Base-by-base conservation (phyloP, 305 asterid species). In the Rubia balearica region DNA sequence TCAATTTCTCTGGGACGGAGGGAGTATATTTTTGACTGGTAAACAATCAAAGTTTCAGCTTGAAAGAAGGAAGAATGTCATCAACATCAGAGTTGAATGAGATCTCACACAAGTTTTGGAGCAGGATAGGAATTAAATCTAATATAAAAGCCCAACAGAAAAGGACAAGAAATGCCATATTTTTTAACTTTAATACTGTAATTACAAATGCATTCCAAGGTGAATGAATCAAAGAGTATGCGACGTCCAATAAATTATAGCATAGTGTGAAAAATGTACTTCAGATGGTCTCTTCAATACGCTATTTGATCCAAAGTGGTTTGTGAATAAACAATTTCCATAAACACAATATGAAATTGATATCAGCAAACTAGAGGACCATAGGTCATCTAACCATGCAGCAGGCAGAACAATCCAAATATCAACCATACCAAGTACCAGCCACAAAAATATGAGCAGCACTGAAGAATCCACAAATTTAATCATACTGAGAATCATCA, bases 181-280 rank as follows among this genome's bases (percentile, higher is more conserved):
- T 19, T 33, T 11, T 36, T 48, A 63, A 61, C 22, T 53, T 48
- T 9, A 59, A 48, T 46, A 61, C n/a, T 68, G 49, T 7, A 42
- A n/a, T 41, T 59, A 33, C 36, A 33, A 30, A 48, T 5, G 27
- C 48, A 9, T 24, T 7, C 19, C 12, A 22, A 17, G 55, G 49
- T 22, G 30, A 7, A 67, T 22, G 69, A 74, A 60, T 65, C 64
- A 60, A 73, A 68, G 51, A 45, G 38, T 33, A 56, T 59, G 48
- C 21, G 43, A 4, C 13, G 48, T 42, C 33, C 1, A 10, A 41
- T 13, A n/a, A 21, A 67, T 55, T 7, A 45, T 8, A 27, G 30
- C 30, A 45, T 45, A 45, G 13, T 3, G 49, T 45, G 7, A 55
- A 55, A n/a, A 55, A 17, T 19, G 27, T 8, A 48, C 19, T 13